phyloP scores from a whole-genome alignment of 1,284 basidiomycete genomes.

The Cronartium quercuum region DNA sequence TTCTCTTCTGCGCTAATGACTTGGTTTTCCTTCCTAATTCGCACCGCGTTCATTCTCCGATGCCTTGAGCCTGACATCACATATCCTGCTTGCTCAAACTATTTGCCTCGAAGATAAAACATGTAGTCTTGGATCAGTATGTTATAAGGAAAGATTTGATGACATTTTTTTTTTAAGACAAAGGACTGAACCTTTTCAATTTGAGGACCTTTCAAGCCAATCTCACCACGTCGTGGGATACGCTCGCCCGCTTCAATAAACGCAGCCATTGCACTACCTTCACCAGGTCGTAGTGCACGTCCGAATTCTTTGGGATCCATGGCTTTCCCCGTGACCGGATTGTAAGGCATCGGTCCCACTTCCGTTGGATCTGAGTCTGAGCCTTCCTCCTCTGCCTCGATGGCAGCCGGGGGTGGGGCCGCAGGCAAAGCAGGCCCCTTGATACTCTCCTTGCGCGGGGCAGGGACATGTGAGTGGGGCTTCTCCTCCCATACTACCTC shows the following conservation, averaged over 20 bases:
- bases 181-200: constrained; percentile 62
- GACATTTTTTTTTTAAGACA: not conserved
- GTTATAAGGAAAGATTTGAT: not conserved
- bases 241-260: constrained; percentile 83
- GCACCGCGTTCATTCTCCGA: constrained; percentile 68
- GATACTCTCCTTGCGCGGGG: not conserved
- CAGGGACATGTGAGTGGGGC: not conserved
- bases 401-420: not conserved
- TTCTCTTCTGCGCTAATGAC: constrained; percentile 98
- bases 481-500: not conserved
- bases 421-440: not conserved
- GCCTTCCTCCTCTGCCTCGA: not conserved
- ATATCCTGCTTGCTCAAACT: constrained; percentile 83
- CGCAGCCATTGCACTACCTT: constrained; percentile 93
- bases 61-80: constrained; percentile 96
- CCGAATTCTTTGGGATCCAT: constrained; percentile 55
- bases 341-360: constrained; percentile 40
- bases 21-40: constrained; percentile 97
- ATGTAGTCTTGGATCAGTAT: not conserved
- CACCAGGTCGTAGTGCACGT: constrained; percentile 78
- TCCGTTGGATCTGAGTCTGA: constrained; percentile 16
- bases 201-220: constrained; percentile 77
- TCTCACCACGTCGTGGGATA: constrained; percentile 97
- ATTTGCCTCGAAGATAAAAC: not conserved
- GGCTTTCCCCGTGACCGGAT: constrained; percentile 35